Conservation (phyloP, 225 moss, liverwort and hornwort species). For the Pseudoscleropodium purum region DNA sequence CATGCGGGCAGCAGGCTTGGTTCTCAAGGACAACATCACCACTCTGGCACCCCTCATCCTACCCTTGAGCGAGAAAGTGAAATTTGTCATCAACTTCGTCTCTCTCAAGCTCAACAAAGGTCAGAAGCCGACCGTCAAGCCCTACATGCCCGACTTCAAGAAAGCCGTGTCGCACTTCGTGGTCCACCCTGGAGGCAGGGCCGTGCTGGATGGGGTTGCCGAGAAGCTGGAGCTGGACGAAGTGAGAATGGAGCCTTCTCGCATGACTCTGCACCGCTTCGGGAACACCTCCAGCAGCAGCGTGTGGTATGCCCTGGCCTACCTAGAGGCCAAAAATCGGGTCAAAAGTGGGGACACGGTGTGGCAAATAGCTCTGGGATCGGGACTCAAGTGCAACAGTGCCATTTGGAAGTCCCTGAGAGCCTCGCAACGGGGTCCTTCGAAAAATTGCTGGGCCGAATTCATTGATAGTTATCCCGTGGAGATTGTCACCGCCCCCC, state of each 20-base stretch:
- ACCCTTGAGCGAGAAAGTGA: slow-evolving; percentile 23
- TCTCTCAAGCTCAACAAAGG: background rate
- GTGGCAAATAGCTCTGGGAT: slow-evolving; percentile 39
- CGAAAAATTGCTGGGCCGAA: slow-evolving; percentile 18
- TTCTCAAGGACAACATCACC: slow-evolving; percentile 31
- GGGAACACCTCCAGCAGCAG: slow-evolving; percentile 43
- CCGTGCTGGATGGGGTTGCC: slow-evolving; percentile 25
- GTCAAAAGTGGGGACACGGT: slow-evolving; percentile 22
- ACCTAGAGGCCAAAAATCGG: slow-evolving; percentile 30
- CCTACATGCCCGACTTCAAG: slow-evolving; percentile 29
- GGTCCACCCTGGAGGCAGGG: slow-evolving; percentile 33
- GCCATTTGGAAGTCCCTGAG: slow-evolving; percentile 37
- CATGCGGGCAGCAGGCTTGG: slow-evolving; percentile 8
- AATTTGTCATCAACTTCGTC: slow-evolving; percentile 6
- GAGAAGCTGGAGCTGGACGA: slow-evolving; percentile 12
- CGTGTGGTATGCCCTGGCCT: slow-evolving; percentile 41
- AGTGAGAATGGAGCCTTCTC: slow-evolving; percentile 39
- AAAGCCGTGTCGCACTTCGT: slow-evolving; percentile 27
- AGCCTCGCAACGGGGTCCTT: slow-evolving; percentile 18
- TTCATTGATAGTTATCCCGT: slow-evolving; percentile 24
- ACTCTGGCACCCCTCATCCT: slow-evolving; percentile 33
- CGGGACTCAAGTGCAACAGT: slow-evolving; percentile 35
- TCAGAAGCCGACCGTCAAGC: background rate
- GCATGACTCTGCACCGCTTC: slow-evolving; percentile 42
- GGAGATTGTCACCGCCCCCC: background rate